A percentile compares a stretch with the other conserved stretches of the same genome.
Conservation (phyloP, 805 yeast genomes). For the Ogataea corticis region DNA sequence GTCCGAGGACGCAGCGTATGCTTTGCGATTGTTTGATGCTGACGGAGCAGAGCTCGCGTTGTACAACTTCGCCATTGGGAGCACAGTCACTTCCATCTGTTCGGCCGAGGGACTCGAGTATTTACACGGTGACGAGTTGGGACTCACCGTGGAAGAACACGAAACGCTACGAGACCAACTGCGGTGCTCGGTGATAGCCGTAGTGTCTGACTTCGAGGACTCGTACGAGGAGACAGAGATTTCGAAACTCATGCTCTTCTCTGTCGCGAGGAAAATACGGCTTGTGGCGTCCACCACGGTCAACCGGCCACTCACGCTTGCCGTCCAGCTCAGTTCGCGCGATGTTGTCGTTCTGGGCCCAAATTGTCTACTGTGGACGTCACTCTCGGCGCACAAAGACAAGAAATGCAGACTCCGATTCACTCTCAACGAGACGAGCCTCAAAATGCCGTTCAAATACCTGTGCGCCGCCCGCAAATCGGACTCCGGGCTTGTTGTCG, state of each 20-base stretch:
- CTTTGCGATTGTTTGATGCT: constrained; percentile 5
- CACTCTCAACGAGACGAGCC: not conserved
- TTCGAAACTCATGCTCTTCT: not conserved
- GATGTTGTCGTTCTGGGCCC: constrained; percentile 1
- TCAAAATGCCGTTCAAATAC: constrained; percentile 1
- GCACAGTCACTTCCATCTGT: constrained; percentile 13
- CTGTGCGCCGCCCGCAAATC: not conserved
- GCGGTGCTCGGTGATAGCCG: constrained; percentile 13
- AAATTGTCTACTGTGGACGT: constrained; percentile 3
- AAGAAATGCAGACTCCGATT: not conserved
- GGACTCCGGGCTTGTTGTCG: constrained; percentile 8
- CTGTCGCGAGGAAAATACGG: constrained; percentile 4
- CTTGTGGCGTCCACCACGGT: constrained; percentile 16
- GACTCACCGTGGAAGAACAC: constrained; percentile 10
- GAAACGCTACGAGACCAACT: not conserved
- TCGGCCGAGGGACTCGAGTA: constrained; percentile 1
- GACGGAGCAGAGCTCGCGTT: constrained; percentile 1
- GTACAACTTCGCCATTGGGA: constrained; percentile 19
- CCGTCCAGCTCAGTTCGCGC: not conserved
- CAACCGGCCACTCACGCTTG: constrained; percentile 6
- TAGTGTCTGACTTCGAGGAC: constrained; percentile 11
- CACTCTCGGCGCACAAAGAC: not conserved
- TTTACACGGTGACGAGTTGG: constrained; percentile 9
- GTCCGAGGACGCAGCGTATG: not conserved
- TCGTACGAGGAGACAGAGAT: not conserved